Percentiles rank a stretch among this genome's conserved stretches.
These are phyloP conservation scores for Saturnispora galanensis DNA, from an alignment of 805 yeast genomes.

Conservation along the genomic window DNA sequence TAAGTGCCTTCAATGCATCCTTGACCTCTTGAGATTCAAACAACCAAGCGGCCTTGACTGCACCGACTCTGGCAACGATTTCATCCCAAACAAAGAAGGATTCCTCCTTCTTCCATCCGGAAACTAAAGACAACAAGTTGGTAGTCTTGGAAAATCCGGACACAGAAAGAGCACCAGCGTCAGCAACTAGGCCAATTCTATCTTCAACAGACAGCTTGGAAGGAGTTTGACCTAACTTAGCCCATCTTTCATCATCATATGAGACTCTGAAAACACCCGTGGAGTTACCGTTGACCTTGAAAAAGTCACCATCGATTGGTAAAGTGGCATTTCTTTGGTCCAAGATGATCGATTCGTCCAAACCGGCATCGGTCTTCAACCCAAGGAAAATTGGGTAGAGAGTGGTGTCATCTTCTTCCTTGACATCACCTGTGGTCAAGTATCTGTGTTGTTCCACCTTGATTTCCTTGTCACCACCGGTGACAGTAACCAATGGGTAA, in stretches of 20 bases:
- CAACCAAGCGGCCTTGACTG: conserved; percentile 26
- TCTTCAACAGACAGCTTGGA: conserved; percentile 37
- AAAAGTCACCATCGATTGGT: conserved; percentile 21
- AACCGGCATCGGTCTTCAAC: conserved; percentile 21
- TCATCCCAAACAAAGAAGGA: conserved; percentile 51
- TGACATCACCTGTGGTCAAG: conserved; percentile 56
- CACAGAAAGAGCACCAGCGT: conserved; percentile 39
- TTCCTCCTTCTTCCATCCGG: conserved; percentile 29
- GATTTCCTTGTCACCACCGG: conserved; percentile 22
- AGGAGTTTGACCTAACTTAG: conserved; percentile 30
- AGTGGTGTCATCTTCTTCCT: conserved; percentile 50
- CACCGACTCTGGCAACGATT: conserved; percentile 33
- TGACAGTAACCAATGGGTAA: conserved; percentile 57
- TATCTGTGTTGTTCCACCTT: conserved; percentile 50
- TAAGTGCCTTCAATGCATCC: conserved; percentile 27
- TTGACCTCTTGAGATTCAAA: conserved; percentile 30
- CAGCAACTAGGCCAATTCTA: conserved; percentile 48
- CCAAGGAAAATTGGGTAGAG: conserved; percentile 50
- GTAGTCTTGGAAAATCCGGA: conserved; percentile 38
- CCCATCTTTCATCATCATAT: conserved; percentile 33
- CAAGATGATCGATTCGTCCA: conserved; percentile 23
- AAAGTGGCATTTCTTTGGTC: conserved; percentile 17
- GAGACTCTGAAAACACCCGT: conserved; percentile 46
- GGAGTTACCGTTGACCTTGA: conserved; percentile 44
- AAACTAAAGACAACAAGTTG: conserved; percentile 37